phyloP scores from a whole-genome alignment of 2,329 filamentous ascomycete species.

The Fusarium penzigii region DNA sequence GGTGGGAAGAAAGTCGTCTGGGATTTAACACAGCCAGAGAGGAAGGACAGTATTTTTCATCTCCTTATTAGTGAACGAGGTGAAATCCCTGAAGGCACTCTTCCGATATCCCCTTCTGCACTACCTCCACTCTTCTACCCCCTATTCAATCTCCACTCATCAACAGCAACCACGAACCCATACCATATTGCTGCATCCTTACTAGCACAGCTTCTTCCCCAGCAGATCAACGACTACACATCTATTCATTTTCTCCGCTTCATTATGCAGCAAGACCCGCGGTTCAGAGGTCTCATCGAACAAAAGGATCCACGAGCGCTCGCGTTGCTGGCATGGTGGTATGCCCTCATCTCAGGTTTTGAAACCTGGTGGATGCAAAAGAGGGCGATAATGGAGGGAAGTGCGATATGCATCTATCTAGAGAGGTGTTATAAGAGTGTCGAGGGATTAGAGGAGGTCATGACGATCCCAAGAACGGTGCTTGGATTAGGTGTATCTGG shows the following conservation, averaged over 20 bases:
- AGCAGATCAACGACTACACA: conserved; percentile 40
- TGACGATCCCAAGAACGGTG: conserved; percentile 18
- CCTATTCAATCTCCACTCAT: conserved; percentile 28
- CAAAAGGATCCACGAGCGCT: conserved; percentile 54
- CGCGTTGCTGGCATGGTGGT: conserved; percentile 59
- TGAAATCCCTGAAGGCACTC: conserved; percentile 8
- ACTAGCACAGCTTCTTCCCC: conserved; percentile 39
- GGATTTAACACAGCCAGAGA: conserved; percentile 49
- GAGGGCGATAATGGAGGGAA: conserved; percentile 49
- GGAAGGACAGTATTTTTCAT: conserved; percentile 49
- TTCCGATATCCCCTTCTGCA: conserved; percentile 8
- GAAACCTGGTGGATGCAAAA: conserved; percentile 50
- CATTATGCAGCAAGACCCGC: conserved; percentile 43
- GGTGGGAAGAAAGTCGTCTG: conserved; percentile 58
- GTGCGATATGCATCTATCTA: conserved; percentile 47
- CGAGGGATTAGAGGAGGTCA: conserved; percentile 13
- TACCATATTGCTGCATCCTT: conserved; percentile 37
- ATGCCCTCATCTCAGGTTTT: conserved; percentile 45
- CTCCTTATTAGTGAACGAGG: conserved; percentile 19
- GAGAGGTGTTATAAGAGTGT: conserved; percentile 21
- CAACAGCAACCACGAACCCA: conserved; percentile 28
- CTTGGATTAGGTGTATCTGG: conserved; percentile 7
- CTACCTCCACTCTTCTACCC: conserved; percentile 37
- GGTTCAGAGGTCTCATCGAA: conserved; percentile 47
- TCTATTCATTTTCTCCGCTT: conserved; percentile 49